Base-by-base conservation (phyloP, 2,329 filamentous ascomycete species). In the Penicillium frequentans region DNA sequence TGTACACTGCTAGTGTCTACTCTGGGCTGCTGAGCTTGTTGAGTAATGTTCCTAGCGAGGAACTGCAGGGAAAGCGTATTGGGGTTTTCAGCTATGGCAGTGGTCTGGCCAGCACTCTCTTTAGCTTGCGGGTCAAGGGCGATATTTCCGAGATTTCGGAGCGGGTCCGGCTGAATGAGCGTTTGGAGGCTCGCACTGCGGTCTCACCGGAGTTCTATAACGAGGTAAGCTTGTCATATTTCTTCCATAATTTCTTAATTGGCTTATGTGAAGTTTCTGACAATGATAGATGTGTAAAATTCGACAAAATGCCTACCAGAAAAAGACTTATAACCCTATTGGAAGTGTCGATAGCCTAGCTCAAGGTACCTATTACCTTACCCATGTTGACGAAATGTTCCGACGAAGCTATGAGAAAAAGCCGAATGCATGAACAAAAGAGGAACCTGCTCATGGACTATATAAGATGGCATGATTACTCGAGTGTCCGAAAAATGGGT, bases 1-100 rank as follows among this genome's bases (percentile, higher is more conserved):
- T 81, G 80, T 82, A 82, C 67, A 77, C 73, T 59, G 80, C 77
- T 35, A 80, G 77, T 65, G 76, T 82, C n/a, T 82, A 81, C 63
- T 75, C 76, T 51, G 78, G 77, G 31, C 69, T 82, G 16, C 71
- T 74, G 54, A 75, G 76, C 49, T 74, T 91, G 68, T 74, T 91
- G 67, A 76, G 80, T 63, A 79, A 85, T 67, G 78, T 86, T 59
- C n/a, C 42, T 14, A 56, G 24, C 19, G 23, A 29, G 9, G 23
- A 43, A 16, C 46, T 47, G 10, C 23, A 26, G 8, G 19, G 19
- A 9, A 39, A 19, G 37, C 23, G 33, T 5, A 27, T 50, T 10
- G 33, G 48, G 3, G 16, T 49, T 5, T 55, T 39, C 19, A 57
- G 55, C 26, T 55, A 57, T 11, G 48, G 54, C 33, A 49, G 57